phyloP scores from a whole-genome alignment of 2,329 filamentous ascomycete genomes.

The Lecanicillium sp. region DNA sequence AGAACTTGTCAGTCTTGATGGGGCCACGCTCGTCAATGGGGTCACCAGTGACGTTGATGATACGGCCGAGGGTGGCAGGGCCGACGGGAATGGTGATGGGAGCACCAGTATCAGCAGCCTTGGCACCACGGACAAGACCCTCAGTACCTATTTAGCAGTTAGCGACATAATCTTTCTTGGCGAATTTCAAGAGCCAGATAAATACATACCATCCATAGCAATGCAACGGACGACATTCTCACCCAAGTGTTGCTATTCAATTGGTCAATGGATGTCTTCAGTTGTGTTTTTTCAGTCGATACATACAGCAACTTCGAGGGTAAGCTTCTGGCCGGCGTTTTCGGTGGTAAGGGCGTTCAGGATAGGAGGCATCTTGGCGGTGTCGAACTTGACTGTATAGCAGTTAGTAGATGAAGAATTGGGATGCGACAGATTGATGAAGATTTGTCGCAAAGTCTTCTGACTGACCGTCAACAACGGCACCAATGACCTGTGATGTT shows the following conservation, averaged over 20 bases:
- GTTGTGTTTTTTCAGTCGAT: slow-evolving; percentile 6
- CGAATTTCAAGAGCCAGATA: slow-evolving; percentile 10
- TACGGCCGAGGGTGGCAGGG: slow-evolving; percentile 87
- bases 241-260: slow-evolving; percentile 88
- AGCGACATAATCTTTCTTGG: slow-evolving; percentile 3
- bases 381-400: slow-evolving; percentile 86
- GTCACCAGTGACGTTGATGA: slow-evolving; percentile 99
- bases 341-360: slow-evolving; percentile 90
- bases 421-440: slow-evolving; percentile 6
- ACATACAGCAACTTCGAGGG: slow-evolving; percentile 91
- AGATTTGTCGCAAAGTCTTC: slow-evolving; percentile 13
- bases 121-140: slow-evolving; percentile 92
- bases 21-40: slow-evolving; percentile 99
- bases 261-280: slow-evolving; percentile 26
- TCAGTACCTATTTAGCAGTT: slow-evolving; percentile 67
- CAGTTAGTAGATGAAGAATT: slow-evolving; percentile 17
- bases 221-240: slow-evolving; percentile 99
- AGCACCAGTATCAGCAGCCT: slow-evolving; percentile 78
- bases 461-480: slow-evolving; percentile 90
- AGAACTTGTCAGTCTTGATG: slow-evolving; percentile 82
- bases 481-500: slow-evolving; percentile 88
- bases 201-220: slow-evolving; percentile 94
- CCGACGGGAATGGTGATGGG: slow-evolving; percentile 98
- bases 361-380: slow-evolving; percentile 88
- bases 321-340: slow-evolving; percentile 89